Evolutionary conservation across 1,284 basidiomycete species (phyloP), one percentile per base, ranked within the genome.

Genomic region (Naganishia albida): DNA sequence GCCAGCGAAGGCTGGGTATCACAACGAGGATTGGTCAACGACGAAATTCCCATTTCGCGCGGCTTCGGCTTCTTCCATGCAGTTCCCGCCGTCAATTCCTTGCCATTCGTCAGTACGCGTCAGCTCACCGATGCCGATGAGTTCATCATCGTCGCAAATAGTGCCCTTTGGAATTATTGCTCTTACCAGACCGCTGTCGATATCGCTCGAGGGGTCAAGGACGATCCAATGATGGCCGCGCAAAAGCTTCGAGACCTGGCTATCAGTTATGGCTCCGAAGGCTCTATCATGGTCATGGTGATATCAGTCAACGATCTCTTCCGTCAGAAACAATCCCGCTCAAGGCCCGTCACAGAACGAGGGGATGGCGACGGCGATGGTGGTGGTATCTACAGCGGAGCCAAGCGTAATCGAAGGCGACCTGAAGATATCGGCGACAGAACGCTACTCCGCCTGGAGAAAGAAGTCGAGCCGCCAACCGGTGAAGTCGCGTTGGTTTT

Each of bases 211-310:
- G 87, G 87, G 10, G 90, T 92, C 74, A 81, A 86, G 30, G 84
- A 85, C 18, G 91, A 98, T 75, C 93, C 94, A 0, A 97, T 97
- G 93, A 87, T 94, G 72, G 95, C 96, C 3, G 92, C 95, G 0
- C 94, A 97, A 80, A 98, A 97, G 81, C 81, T 99, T 60, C 85
- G 96, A 63, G 96, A 99, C 78, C 90, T 97, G 71, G 93, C 96
- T 12, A 90, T 99, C 74, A 93, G 91, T 72, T 98, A 98, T 78
- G 96, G 96, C 15, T 93, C 93, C 10, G 88, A 92, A 69, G 91
- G 91, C 16, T 92, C 88, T 68, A 89, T 91, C 66, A 96, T 98
- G 93, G 93, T 99, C 79, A 98, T 99, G 95, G 93, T 98, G 42
- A 86, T 99, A 70, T 87, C 86, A 54, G 83, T 97, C 16, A 85